Conservation (phyloP, 257 asterid species). For the Pogostemon cablin region DNA sequence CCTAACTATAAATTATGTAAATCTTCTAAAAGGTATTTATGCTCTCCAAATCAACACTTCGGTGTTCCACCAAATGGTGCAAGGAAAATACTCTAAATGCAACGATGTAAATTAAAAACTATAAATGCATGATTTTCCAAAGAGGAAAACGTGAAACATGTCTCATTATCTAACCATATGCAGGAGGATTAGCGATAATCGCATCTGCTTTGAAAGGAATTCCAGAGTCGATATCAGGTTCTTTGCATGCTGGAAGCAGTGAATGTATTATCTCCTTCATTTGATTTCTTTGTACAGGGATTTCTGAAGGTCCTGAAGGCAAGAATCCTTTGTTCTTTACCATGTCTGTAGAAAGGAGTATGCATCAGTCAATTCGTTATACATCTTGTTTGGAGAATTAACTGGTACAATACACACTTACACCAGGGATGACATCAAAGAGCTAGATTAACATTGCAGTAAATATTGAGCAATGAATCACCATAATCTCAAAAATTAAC, state of each 20-base stretch:
- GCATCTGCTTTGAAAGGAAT: slow-evolving; percentile 92
- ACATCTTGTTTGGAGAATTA: slow-evolving; percentile 6
- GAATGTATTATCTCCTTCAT: slow-evolving; percentile 85
- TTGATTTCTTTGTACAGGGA: slow-evolving; percentile 81
- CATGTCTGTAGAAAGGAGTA: slow-evolving; percentile 67
- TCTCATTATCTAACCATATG: slow-evolving; percentile 64
- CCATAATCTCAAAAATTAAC: slow-evolving; percentile 1
- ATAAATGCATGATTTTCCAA: not conserved
- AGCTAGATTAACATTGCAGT: slow-evolving; percentile 6
- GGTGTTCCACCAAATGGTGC: not conserved
- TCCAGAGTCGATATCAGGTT: slow-evolving; percentile 83
- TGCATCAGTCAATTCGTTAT: not conserved
- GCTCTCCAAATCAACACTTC: slow-evolving; percentile 3
- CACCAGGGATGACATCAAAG: slow-evolving; percentile 3
- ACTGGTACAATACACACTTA: not conserved
- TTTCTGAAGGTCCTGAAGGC: slow-evolving; percentile 99
- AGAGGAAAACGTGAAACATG: not conserved
- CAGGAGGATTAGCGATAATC: slow-evolving; percentile 90
- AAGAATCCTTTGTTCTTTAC: slow-evolving; percentile 97
- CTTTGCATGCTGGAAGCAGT: slow-evolving; percentile 83
- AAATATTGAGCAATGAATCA: slow-evolving; percentile 7
- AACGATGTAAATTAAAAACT: slow-evolving; percentile 7
- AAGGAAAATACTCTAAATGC: not conserved
- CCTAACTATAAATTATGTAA: not conserved
- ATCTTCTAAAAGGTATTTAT: slow-evolving; percentile 15